Base-by-base conservation (phyloP, 495 filamentous ascomycete genomes). In the Penicillium lagena region DNA sequence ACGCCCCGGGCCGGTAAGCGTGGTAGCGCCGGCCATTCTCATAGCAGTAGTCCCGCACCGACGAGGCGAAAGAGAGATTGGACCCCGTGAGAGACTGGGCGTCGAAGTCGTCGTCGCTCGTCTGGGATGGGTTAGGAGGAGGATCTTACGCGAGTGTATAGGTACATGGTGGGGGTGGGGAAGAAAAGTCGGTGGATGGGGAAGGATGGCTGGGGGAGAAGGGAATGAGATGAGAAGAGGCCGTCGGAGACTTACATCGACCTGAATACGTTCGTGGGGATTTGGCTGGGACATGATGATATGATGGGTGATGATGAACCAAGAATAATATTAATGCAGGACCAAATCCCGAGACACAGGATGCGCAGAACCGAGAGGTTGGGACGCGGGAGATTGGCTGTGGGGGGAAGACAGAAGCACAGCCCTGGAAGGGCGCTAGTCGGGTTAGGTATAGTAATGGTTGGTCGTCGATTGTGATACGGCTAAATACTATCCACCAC, bases 21-120 rank as follows among this genome's bases (percentile, higher is more conserved):
- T 82, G 78, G 46, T 82, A 82, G 29, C 79, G 79, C 34, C 80
- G 72, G 46, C 80, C 80, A 48, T 81, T 81, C 53, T 81, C 73
- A 47, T 77, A 75, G 50, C 59, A 64, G 56, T 70, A 80, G 38
- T 70, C 64, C 14, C 59, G 60, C 11, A 71, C 64, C 10, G 66
- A 75, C 44, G 75, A 78, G 42, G 59, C 60, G 30, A 76, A 55
- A 37, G 68, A 59, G 4, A 77, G 74, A 28, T 66, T 69, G 33
- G 68, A 63, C 35, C 55, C 63, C 12, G 56, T 28, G 27, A 74
- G 40, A 31, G 68, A 66, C 37, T 63, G 17, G 37, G 63, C 52
- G 42, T 70, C 67, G 43, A 54, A 64, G 42, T 73, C 70, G 12
- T 70, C 66, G 37, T 72, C 68, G 43, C 63, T 70, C 32, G 61